Evolutionary conservation across 2,329 filamentous ascomycete species (phyloP), one percentile per base, ranked within the genome.

Genomic region (Pestalotiopsis sp.): DNA sequence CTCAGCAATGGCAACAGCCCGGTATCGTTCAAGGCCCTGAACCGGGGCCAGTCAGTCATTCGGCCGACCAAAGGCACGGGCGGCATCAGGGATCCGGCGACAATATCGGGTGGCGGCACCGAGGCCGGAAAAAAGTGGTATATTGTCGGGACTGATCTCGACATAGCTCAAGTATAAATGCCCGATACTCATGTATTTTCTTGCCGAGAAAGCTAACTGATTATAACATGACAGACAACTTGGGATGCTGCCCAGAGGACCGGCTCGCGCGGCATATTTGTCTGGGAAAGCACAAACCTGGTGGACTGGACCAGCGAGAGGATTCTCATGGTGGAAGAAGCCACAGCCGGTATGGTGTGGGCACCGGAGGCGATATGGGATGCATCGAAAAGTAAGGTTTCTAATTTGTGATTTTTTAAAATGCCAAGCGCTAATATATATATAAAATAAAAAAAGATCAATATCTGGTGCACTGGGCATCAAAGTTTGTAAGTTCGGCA

Each of bases 271-370:
- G 81, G 82, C 4, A 87, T 88, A 66, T 85, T 86, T 62, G 81
- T 88, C 11, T 88, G 86, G 85, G 84, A 87, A 71, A 84, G 80
- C 69, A 83, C 80, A 0, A 83, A 88, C 65, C 75, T 88, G 3
- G 73, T 85, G 6, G 84, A 81, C 68, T 88, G 84, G 82, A 78
- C 71, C 11, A 76, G 77, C 13, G 84, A 87, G 72, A 76, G 84
- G 5, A 77, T 88, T 1, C 80, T 85, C 0, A 76, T 74, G 0
- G 85, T 88, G 11, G 85, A 88, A 70, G 81, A 86, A 67, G 74
- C 75, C n/a, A 83, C 80, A 3, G 86, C 85, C 0, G 86, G 86
- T 3, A 88, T 88, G 86, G 84, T 87, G 0, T 88, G 86, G 86
- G 86, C 86, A 0, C 86, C 86, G 0, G 83, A 85, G 64, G 85